Base-by-base conservation (phyloP, 192 early-diverging fungal genomes). In the Entophlyctis helioformis region DNA sequence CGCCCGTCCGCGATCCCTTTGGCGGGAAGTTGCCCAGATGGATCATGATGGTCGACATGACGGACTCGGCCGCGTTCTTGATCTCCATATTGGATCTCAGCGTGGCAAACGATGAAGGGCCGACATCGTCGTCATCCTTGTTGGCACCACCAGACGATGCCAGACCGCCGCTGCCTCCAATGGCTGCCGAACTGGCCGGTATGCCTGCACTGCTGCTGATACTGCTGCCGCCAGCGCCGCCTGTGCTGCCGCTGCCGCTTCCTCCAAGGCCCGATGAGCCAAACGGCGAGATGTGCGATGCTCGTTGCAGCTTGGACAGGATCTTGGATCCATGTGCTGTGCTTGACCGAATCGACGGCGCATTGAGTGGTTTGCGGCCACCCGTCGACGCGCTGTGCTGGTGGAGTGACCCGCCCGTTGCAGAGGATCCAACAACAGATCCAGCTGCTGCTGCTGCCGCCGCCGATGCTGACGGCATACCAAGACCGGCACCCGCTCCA, bases 1-100 rank as follows among this genome's bases (percentile, higher is more conserved):
- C 74, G 11, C 84, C 81, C 22, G 75, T 68, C 11, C 56, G 56
- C 27, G 84, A 76, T 2, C 66, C 64, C 53, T 59, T 69, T 2
- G 80, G 72, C 35, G 84, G 76, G 59, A 83, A 88, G 45, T 79
- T 69, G 6, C 81, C 81, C 2, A 86, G 57, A 38, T 80, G 75
- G 50, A 82, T 85, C 36, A 78, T 53, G 39, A 90, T 63, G 32
- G 76, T 69, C 0, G 70, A 60, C 73, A 90, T 67, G 25, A 75
- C 77, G 39, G 72, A 65, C 29, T 90, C 87, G 1, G 87, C 85
- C 6, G 83, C 76, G 42, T 68, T 61, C 42, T 87, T 82, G 3
- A 90, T 76, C 25, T 63, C 59, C 1, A 73, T 50, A 38, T 78
- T 70, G 38, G 67, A 48, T 12, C 60, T 54, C 41, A 72, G 48